Percentiles rank a stretch among this genome's conserved stretches.
phyloP scores from a whole-genome alignment of 306 rosid genomes.

The Cyclanthera cordifolia region DNA sequence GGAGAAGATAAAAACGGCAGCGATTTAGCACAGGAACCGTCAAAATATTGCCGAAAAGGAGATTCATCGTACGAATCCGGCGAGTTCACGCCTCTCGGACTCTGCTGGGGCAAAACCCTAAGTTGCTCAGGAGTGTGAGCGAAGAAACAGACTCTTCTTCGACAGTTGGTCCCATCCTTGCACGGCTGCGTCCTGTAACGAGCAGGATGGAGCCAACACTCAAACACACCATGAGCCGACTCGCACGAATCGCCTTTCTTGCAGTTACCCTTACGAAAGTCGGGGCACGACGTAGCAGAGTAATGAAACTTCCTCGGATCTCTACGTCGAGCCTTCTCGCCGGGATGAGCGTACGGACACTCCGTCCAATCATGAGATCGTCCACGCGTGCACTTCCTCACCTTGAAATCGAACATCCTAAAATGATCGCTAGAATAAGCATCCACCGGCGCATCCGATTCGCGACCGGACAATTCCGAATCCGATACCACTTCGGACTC shows the following conservation, averaged over 20 bases:
- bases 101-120: slow-evolving; percentile 45
- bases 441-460: slow-evolving; percentile 56
- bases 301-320: slow-evolving; percentile 83
- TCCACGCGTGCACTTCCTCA: slow-evolving; percentile 74
- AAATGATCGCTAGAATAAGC: slow-evolving; percentile 87
- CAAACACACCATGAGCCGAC: slow-evolving; percentile 86
- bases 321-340: slow-evolving; percentile 95
- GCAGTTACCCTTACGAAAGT: slow-evolving; percentile 76
- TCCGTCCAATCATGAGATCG: slow-evolving; percentile 99
- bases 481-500: slow-evolving; percentile 47
- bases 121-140: slow-evolving; percentile 95
- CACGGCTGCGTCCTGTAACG: slow-evolving; percentile 97
- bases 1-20: slow-evolving; percentile 43
- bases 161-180: slow-evolving; percentile 74
- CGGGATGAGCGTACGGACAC: slow-evolving; percentile 97
- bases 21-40: slow-evolving; percentile 20
- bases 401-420: slow-evolving; percentile 88
- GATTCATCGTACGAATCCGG: slow-evolving; percentile 64
- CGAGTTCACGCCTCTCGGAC: slow-evolving; percentile 36
- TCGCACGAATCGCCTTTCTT: slow-evolving; percentile 76
- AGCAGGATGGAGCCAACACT: slow-evolving; percentile 97
- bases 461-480: slow-evolving; percentile 29
- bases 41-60: slow-evolving; percentile 38
- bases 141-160: slow-evolving; percentile 77
- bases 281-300: slow-evolving; percentile 87